Conservation (phyloP, 2,329 filamentous ascomycete species). For the Dothistroma pini region DNA sequence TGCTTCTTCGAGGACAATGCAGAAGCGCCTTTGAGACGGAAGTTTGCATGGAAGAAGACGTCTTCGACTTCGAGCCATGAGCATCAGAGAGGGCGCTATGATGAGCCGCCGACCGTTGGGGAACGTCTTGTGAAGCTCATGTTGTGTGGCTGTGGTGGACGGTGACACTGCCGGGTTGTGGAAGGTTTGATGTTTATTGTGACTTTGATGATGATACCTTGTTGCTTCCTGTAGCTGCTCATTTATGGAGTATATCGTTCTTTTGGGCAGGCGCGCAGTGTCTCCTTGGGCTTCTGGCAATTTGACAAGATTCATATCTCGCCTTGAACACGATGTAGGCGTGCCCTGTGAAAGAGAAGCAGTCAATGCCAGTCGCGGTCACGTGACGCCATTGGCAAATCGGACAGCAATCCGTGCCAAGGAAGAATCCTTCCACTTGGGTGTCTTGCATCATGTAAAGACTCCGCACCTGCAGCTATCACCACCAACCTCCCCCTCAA, state of each 20-base stretch:
- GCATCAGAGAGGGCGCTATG: constrained; percentile 1
- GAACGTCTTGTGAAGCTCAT: constrained; percentile 6
- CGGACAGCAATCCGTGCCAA: too few species aligned
- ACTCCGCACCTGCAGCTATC: too few species aligned
- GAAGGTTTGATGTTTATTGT: neutral
- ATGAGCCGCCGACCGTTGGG: neutral
- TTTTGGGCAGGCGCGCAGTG: too few species aligned
- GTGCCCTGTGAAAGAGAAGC: too few species aligned
- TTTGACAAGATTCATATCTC: too few species aligned
- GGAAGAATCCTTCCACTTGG: too few species aligned
- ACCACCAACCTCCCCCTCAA: too few species aligned
- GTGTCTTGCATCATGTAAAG: too few species aligned
- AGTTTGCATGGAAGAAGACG: constrained; percentile 23
- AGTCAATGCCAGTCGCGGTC: too few species aligned
- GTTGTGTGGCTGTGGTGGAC: constrained; percentile 19
- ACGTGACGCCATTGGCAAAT: too few species aligned
- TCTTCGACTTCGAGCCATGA: constrained; percentile 2
- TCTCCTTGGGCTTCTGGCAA: too few species aligned
- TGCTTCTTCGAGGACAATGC: constrained; percentile 33
- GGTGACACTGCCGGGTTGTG: neutral
- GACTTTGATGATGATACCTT: neutral
- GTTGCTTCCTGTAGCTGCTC: neutral
- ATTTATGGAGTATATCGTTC: neutral
- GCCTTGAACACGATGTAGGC: too few species aligned
- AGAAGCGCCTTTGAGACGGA: constrained; percentile 22